Percentiles rank a stretch among this genome's conserved stretches.
Evolutionary conservation across 2,329 filamentous ascomycete species (phyloP).

Genomic region (Fusarium scirpi): DNA sequence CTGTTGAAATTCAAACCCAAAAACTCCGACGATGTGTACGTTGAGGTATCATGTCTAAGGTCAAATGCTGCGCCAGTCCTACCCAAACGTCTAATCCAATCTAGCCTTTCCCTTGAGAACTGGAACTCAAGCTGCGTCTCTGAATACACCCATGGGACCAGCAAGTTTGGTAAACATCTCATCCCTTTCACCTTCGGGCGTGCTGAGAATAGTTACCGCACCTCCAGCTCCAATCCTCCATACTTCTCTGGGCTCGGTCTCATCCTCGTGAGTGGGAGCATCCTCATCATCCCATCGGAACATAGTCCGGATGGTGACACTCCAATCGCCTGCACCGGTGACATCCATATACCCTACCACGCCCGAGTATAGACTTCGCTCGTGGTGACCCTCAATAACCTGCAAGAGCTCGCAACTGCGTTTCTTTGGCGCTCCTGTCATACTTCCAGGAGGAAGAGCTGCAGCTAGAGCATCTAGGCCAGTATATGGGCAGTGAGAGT

Average conservation of each 20-base stretch:
- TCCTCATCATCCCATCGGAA: conserved; percentile 77
- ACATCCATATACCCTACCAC: conserved; percentile 92
- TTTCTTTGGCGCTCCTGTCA: conserved; percentile 97
- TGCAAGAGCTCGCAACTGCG: conserved; percentile 86
- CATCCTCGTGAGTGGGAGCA: conserved; percentile 46
- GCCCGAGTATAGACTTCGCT: conserved; percentile 85
- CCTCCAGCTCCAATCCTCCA: conserved; percentile 94
- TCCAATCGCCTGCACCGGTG: conserved; percentile 87
- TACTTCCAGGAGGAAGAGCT: conserved; percentile 88
- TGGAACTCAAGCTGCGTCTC: conserved; percentile 48
- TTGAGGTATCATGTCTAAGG: conserved; percentile 50
- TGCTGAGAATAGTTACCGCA: conserved; percentile 87
- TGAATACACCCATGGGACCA: conserved; percentile 66
- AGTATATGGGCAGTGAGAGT: conserved; percentile 54
- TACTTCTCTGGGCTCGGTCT: conserved; percentile 59
- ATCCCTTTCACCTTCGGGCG: conserved; percentile 82
- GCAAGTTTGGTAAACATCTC: conserved; percentile 87
- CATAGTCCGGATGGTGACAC: conserved; percentile 87
- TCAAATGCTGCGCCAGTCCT: conserved; percentile 27
- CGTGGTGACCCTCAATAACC: conserved; percentile 70
- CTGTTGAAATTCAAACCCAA: conserved; percentile 45
- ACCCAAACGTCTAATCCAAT: neutral
- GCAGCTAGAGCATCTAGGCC: conserved; percentile 82
- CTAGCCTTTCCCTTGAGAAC: neutral
- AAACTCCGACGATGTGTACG: conserved; percentile 52